Conservation (phyloP, 140 eudicot species). For the Flaveria floridana region DNA sequence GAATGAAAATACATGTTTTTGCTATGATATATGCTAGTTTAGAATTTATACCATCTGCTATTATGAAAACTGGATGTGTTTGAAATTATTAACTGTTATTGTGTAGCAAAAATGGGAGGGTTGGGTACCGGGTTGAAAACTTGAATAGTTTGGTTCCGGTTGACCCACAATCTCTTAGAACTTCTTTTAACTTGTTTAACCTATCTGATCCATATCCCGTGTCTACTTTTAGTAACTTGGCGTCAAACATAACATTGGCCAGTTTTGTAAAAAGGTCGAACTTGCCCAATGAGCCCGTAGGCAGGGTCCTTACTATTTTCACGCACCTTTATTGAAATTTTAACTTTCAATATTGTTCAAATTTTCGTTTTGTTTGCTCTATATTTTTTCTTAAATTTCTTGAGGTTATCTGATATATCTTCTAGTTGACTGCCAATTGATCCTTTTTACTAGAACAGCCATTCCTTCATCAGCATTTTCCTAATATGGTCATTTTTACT, state of each 20-base stretch:
- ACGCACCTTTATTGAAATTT: not conserved
- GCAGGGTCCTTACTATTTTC: too few species aligned
- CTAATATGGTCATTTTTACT: too few species aligned
- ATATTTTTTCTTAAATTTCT: not conserved
- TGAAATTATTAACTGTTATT: not conserved
- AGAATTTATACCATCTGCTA: not conserved
- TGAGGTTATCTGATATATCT: not conserved
- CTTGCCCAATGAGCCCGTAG: not conserved
- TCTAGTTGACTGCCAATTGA: not conserved
- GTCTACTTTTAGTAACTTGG: not conserved
- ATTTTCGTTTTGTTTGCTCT: not conserved
- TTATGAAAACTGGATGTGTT: not conserved
- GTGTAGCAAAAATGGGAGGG: not conserved
- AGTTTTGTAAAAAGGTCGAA: not conserved
- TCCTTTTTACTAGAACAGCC: not conserved
- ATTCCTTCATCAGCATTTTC: not conserved
- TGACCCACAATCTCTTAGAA: not conserved
- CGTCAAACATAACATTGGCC: not conserved
- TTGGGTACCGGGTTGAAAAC: not conserved
- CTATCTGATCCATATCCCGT: not conserved
- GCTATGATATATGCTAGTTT: constrained; percentile 9
- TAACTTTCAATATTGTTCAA: not conserved
- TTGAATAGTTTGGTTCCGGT: not conserved
- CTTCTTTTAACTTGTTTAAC: not conserved
- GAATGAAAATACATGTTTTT: not conserved